Evolutionary conservation across 345 rosid species (phyloP).

Genomic region (Eucalyptus polyanthemos): DNA sequence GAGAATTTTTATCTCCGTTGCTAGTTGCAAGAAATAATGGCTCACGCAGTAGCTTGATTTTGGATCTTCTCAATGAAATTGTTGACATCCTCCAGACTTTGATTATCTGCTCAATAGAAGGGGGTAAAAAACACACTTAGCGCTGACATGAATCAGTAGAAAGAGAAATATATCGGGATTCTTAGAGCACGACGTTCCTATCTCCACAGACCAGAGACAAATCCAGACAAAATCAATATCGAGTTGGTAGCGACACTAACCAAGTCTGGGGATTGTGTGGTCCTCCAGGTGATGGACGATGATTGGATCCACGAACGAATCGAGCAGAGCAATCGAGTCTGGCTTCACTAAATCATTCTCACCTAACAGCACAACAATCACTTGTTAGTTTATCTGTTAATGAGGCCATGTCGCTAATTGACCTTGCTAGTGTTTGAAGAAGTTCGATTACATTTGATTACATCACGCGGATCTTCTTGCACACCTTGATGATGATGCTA

Average conservation of each 20-base stretch:
- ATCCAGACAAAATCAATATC: not conserved
- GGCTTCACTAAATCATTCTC: not conserved
- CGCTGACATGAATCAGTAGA: not conserved
- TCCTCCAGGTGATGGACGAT: conserved; percentile 4
- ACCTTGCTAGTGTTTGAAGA: not conserved
- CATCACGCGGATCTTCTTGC: not conserved
- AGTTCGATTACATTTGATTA: not conserved
- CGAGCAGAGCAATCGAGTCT: not conserved
- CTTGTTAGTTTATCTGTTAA: not conserved
- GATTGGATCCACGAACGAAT: conserved; percentile 10
- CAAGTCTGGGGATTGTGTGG: conserved; percentile 6
- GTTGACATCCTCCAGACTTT: not conserved
- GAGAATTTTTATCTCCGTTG: not conserved
- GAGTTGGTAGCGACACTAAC: not conserved
- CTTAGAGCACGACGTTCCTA: not conserved
- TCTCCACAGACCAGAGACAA: not conserved
- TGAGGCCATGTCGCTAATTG: not conserved
- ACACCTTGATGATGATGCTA: not conserved
- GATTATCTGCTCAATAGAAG: not conserved
- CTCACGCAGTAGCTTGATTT: not conserved
- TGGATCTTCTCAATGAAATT: not conserved
- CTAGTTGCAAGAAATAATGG: not conserved
- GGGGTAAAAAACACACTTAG: not conserved
- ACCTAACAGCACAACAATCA: not conserved
- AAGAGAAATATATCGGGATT: not conserved